Evolutionary conservation across 1,284 basidiomycete genomes (phyloP).

Genomic region (Sporisorium iseilematis-ciliati): DNA sequence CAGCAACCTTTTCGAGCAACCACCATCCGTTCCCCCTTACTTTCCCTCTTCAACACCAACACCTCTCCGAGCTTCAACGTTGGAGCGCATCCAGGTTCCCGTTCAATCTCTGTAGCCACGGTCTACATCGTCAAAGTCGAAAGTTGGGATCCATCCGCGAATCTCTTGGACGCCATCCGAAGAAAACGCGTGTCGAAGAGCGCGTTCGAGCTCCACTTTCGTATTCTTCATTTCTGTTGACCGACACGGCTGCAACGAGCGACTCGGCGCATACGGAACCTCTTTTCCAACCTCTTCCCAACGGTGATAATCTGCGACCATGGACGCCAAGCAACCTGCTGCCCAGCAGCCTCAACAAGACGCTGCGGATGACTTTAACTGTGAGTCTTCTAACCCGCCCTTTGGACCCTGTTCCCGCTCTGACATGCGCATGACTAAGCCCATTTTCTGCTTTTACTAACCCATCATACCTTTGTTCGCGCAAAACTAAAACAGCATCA

Average conservation of each 20-base stretch:
- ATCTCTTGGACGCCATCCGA: too few relatives aligned
- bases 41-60: constrained; percentile 3
- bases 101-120: neutral
- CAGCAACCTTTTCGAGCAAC: constrained; percentile 32
- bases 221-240: too few relatives aligned
- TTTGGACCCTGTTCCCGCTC: neutral
- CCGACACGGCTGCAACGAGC: too few relatives aligned
- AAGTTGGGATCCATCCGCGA: too few relatives aligned
- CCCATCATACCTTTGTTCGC: constrained; percentile 1
- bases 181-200: too few relatives aligned
- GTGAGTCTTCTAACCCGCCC: too few relatives aligned
- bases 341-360: constrained; percentile 26
- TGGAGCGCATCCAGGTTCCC: too few relatives aligned
- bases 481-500: constrained; percentile 23
- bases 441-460: too few relatives aligned
- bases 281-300: too few relatives aligned
- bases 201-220: too few relatives aligned
- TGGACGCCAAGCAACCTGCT: constrained; percentile 26
- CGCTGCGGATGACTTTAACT: constrained; percentile 29
- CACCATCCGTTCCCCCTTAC: constrained; percentile 19
- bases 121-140: neutral
- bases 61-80: neutral
- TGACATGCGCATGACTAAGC: constrained; percentile 4
- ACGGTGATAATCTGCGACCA: neutral
- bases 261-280: too few relatives aligned